Evolutionary conservation across 1,284 basidiomycete genomes (phyloP).

Genomic region (Volvariella surrecta): DNA sequence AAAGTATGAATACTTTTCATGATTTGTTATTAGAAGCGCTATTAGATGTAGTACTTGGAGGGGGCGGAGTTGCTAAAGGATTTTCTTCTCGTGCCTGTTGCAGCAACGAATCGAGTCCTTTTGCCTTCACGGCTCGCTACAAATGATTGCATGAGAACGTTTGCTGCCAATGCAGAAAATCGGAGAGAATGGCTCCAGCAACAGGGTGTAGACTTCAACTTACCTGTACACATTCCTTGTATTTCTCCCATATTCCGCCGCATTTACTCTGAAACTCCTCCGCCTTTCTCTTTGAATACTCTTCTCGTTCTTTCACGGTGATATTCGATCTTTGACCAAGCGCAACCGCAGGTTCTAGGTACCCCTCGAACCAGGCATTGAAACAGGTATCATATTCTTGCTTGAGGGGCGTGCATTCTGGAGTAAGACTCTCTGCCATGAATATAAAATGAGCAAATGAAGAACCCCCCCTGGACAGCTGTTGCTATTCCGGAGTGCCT

Average conservation of each 20-base stretch:
- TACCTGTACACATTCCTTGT: conserved; percentile 71
- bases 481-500: too few species aligned
- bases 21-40: neutral
- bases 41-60: conserved; percentile 10
- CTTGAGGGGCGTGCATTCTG: conserved; percentile 86
- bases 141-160: conserved; percentile 3
- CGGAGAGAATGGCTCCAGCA: neutral
- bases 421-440: conserved; percentile 69
- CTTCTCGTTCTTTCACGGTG: conserved; percentile 20
- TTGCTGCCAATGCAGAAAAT: neutral
- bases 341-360: conserved; percentile 71
- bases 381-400: conserved; percentile 90
- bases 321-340: neutral
- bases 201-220: conserved; percentile 9
- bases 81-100: conserved; percentile 78
- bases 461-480: too few species aligned
- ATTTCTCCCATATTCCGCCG: conserved; percentile 72
- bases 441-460: too few species aligned
- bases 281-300: conserved; percentile 50
- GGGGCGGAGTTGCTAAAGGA: conserved; percentile 50
- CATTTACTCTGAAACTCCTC: conserved; percentile 80
- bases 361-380: conserved; percentile 94
- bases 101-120: conserved; percentile 68
- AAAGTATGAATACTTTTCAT: too few species aligned
- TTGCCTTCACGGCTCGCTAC: conserved; percentile 77